Evolutionary conservation across 345 rosid genomes (phyloP).

Genomic region (Lepidium sativum): DNA sequence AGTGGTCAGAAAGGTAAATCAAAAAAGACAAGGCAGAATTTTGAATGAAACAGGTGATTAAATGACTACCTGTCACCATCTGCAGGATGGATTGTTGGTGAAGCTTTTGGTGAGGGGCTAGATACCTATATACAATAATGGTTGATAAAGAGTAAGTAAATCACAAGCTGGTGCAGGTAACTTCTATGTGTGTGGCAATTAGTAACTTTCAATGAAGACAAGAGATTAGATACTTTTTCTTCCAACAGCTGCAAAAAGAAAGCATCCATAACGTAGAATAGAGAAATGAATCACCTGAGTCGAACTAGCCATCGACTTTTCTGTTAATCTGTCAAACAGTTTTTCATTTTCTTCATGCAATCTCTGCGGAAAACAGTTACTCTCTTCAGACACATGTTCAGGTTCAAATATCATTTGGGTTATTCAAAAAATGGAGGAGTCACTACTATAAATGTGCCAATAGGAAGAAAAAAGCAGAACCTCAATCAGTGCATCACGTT

Average conservation of each 20-base stretch:
- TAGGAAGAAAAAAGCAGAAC: constrained; percentile 27
- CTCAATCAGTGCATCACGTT: constrained; percentile 96
- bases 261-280: neutral
- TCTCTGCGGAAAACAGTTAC: constrained; percentile 47
- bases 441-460: neutral
- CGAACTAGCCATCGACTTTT: constrained; percentile 57
- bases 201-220: neutral
- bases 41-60: constrained; percentile 3
- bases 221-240: neutral
- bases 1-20: neutral
- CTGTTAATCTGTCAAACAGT: constrained; percentile 92
- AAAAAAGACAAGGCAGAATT: neutral
- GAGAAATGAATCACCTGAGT: constrained; percentile 52
- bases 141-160: constrained; percentile 7
- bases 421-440: neutral
- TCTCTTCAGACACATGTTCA: constrained; percentile 16
- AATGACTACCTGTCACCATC: constrained; percentile 45
- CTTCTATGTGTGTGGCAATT: neutral
- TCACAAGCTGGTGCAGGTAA: neutral
- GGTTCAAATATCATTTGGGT: neutral
- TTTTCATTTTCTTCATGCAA: constrained; percentile 98
- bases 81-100: constrained; percentile 39
- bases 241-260: neutral
- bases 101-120: constrained; percentile 60
- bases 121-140: constrained; percentile 43